Percentiles rank a stretch among this genome's conserved stretches.
These are phyloP conservation scores for Boletus tylopilopsis DNA, from an alignment of 768 basidiomycete species.

Conservation along the genomic window DNA sequence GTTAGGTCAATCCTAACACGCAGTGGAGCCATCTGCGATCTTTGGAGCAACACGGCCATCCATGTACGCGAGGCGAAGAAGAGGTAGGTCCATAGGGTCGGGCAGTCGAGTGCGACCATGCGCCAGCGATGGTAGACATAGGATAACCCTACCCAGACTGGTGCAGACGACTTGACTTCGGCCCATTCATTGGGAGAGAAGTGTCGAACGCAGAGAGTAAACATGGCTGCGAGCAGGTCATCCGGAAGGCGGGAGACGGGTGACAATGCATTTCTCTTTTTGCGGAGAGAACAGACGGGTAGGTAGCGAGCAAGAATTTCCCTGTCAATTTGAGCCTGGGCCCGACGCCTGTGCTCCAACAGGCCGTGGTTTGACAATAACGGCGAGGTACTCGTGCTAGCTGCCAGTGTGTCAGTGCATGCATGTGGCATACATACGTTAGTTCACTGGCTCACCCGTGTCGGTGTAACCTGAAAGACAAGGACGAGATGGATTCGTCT, in stretches of 20 bases:
- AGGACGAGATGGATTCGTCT: too few species aligned
- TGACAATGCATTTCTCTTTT: not conserved
- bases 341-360: not conserved
- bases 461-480: too few species aligned
- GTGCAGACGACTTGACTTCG: not conserved
- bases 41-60: conserved; percentile 1
- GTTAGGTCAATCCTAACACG: not conserved
- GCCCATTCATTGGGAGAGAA: not conserved
- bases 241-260: not conserved
- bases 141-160: not conserved
- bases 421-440: too few species aligned
- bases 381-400: not conserved
- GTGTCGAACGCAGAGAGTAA: not conserved
- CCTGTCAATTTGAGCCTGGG: not conserved
- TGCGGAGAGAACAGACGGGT: conserved; percentile 2
- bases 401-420: not conserved
- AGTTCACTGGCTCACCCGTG: too few species aligned
- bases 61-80: not conserved
- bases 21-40: not conserved
- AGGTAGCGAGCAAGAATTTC: not conserved
- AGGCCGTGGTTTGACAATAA: not conserved
- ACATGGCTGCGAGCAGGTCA: conserved; percentile 1
- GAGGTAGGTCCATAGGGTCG: not conserved
- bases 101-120: not conserved
- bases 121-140: conserved; percentile 1